Base-by-base conservation (phyloP, 306 rosid genomes). In the Bauhinia variegata region DNA sequence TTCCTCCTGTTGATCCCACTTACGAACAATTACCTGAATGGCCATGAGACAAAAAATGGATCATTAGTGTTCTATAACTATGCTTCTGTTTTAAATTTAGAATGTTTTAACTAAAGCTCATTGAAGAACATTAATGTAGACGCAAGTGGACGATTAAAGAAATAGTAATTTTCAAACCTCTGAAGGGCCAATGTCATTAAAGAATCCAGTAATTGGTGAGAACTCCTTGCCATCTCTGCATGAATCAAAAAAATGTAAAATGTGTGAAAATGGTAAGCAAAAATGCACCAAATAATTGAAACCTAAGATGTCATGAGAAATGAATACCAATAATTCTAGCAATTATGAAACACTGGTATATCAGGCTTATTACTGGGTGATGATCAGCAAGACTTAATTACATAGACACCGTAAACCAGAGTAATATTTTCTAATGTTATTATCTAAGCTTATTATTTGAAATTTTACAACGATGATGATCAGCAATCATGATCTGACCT, bases 221-320 rank as follows among this genome's bases (percentile, higher is more conserved):
- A 92, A 92, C 78, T 87, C 95, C 79, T 80, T 89, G 30, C 88
- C 87, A 54, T 87, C 95, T 68, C 98, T 92, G 83, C 73, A 64
- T 5, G 55, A 41, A 65, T 16, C 53, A 60, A 67, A 54, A 49
- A 30, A n/a, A 12, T 38, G 16, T 18, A 6, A 65, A 65, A 61
- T 7, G 28, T 37, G 33, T 17, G 30, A 60, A 66, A 39, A 15
- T 51, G 48, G 32, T n/a, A 60, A 44, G 31, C 15, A 71, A 58
- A 36, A 36, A 14, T 15, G 60, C 65, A 72, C 11, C 41, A 49
- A 51, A 49, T 38, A 55, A 55, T 67, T 19, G 36, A 60, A 65
- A 68, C 7, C 51, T 8, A 50, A 11, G 9, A 31, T 14, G 30
- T 19, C n/a, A 12, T 16, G 8, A 37, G 48, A 57, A 53, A 65